Conservation (phyloP, 2,329 filamentous ascomycete genomes). For the Arthrinium phaeospermum region DNA sequence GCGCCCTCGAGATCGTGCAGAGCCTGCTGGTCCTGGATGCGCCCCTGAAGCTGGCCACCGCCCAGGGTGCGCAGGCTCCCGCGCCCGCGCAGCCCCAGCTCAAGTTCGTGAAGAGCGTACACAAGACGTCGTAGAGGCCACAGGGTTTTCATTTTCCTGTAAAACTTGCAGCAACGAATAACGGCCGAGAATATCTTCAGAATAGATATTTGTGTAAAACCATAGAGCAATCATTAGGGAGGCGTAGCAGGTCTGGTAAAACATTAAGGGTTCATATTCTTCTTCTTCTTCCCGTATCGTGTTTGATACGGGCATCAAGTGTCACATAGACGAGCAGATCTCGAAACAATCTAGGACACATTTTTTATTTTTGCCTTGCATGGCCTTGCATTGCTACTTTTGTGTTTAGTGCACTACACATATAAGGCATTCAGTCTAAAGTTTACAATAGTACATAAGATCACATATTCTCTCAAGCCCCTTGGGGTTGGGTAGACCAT, state of each 20-base stretch:
- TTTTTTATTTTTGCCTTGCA: not conserved
- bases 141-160: no score
- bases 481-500: no score
- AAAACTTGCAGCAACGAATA: not conserved
- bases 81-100: not conserved
- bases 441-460: not conserved
- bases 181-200: not conserved
- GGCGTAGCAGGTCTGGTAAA: slow-evolving; percentile 5
- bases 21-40: slow-evolving; percentile 31
- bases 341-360: not conserved
- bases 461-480: no score
- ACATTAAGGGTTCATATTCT: not conserved
- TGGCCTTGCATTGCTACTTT: not conserved
- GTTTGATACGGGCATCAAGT: not conserved
- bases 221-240: not conserved
- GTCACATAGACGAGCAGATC: slow-evolving; percentile 8
- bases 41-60: not conserved
- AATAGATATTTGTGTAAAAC: slow-evolving; percentile 11
- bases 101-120: not conserved
- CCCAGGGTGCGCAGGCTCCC: not conserved
- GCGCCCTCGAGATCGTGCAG: slow-evolving; percentile 41
- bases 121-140: not conserved
- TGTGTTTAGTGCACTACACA: not conserved
- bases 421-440: not conserved
- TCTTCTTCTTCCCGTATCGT: not conserved